These are phyloP conservation scores for Blastobotrys serpentis DNA, from an alignment of 1,139 yeast genomes.

Conservation along the genomic window DNA sequence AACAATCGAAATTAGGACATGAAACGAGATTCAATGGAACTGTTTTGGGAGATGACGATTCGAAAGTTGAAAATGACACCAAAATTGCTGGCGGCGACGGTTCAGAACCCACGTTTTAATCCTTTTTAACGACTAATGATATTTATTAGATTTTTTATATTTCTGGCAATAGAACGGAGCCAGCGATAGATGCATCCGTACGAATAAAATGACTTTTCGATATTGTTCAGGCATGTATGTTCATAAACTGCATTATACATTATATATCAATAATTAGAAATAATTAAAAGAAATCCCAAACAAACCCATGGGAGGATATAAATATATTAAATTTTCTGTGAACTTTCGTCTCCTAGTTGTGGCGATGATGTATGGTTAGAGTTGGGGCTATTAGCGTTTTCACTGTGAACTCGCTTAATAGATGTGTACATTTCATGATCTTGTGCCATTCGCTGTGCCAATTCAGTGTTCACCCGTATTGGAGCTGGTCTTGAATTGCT, in stretches of 20 bases:
- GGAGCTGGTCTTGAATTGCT: conserved; percentile 23
- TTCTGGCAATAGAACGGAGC: not conserved
- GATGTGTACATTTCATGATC: conserved; percentile 22
- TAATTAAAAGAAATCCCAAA: not conserved
- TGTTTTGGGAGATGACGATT: conserved; percentile 32
- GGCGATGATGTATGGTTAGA: conserved; percentile 1
- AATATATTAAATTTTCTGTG: not conserved
- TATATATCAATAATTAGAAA: not conserved
- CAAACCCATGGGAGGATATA: too few relatives aligned
- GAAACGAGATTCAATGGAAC: conserved; percentile 40
- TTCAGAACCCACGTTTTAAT: conserved; percentile 5
- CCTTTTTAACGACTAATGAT: conserved; percentile 7
- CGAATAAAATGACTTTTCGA: not conserved
- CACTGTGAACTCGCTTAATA: conserved; percentile 17
- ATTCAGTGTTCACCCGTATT: conserved; percentile 23
- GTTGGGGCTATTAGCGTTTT: conserved; percentile 4
- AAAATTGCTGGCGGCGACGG: conserved; percentile 31
- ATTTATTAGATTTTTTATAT: conserved; percentile 1
- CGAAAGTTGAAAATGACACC: conserved; percentile 25
- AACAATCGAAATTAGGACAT: conserved; percentile 38
- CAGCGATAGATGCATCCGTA: conserved; percentile 18
- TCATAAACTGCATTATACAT: conserved; percentile 9
- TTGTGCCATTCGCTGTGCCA: conserved; percentile 22
- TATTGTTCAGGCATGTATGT: not conserved
- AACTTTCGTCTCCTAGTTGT: not conserved